A percentile compares a stretch with the other conserved stretches of the same genome.
These are phyloP conservation scores for Yarrowia osloensis DNA, from an alignment of 805 yeast genomes.

Conservation along the genomic window DNA sequence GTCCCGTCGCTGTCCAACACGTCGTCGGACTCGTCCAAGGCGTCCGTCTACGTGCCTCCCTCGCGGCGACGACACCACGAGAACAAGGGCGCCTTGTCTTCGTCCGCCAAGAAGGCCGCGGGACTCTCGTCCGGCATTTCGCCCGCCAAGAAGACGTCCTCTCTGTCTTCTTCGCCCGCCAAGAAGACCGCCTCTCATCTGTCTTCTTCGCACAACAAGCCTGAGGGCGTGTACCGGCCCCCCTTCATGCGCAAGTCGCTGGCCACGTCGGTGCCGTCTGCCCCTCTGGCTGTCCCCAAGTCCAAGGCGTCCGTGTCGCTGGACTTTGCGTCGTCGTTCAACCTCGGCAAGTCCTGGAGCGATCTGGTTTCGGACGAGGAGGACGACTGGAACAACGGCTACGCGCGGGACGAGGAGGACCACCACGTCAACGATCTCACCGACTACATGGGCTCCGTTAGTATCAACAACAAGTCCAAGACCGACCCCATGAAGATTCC, in stretches of 20 bases:
- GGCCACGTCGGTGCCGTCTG: constrained; percentile 19
- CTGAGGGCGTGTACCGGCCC: constrained; percentile 13
- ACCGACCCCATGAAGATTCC: constrained; percentile 29
- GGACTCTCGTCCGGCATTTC: background rate
- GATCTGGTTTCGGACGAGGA: constrained; percentile 39
- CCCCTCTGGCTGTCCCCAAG: constrained; percentile 23
- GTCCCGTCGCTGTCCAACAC: constrained; percentile 28
- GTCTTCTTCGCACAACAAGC: constrained; percentile 18
- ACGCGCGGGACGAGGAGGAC: constrained; percentile 26
- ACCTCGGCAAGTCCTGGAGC: constrained; percentile 41
- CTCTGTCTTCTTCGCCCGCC: constrained; percentile 12
- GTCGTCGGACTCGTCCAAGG: constrained; percentile 29
- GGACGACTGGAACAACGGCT: constrained; percentile 34
- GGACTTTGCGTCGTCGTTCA: constrained; percentile 33
- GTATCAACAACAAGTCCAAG: constrained; percentile 6
- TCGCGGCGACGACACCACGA: constrained; percentile 31
- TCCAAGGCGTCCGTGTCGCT: constrained; percentile 33
- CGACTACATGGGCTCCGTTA: constrained; percentile 27
- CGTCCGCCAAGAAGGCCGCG: constrained; percentile 32
- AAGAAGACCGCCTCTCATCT: background rate
- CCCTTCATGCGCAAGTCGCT: constrained; percentile 23
- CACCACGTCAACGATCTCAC: constrained; percentile 12
- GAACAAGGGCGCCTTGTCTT: constrained; percentile 34
- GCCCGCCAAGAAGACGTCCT: background rate
- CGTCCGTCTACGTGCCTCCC: constrained; percentile 25